Percentiles rank a stretch among this genome's conserved stretches.
phyloP scores from a whole-genome alignment of 345 rosid genomes.

The Lenwebbia sp. region DNA sequence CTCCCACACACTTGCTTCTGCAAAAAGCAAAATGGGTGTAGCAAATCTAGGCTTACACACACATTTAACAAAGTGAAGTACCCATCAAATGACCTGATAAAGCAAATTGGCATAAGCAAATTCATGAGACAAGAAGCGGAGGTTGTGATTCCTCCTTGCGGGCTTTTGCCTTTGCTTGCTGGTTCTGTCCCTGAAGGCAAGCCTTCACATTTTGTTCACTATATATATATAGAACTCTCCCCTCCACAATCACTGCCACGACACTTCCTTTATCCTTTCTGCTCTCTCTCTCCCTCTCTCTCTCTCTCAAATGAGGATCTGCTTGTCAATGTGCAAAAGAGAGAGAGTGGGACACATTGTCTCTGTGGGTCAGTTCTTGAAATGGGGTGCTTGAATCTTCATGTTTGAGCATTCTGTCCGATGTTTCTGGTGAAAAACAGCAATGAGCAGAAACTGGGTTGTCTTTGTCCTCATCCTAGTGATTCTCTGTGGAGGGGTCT shows the following conservation, averaged over 20 bases:
- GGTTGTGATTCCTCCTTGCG: constrained; percentile 8
- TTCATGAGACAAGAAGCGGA: neutral
- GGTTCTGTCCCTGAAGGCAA: neutral
- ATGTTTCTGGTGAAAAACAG: neutral
- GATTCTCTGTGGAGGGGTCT: constrained; percentile 36
- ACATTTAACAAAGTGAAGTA: neutral
- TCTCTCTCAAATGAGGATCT: constrained; percentile 6
- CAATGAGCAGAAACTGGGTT: constrained; percentile 16
- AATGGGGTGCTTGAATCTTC: constrained; percentile 10
- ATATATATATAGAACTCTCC: neutral
- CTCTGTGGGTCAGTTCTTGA: neutral
- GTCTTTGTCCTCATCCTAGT: constrained; percentile 27
- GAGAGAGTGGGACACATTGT: neutral
- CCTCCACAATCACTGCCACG: neutral
- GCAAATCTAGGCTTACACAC: neutral
- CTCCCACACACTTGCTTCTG: neutral
- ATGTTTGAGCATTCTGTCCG: constrained; percentile 1
- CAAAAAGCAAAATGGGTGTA: neutral
- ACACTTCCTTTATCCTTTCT: constrained; percentile 3
- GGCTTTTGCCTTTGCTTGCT: constrained; percentile 6
- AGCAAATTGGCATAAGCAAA: neutral
- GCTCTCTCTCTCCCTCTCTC: constrained; percentile 5
- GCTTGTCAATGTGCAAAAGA: neutral
- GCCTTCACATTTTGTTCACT: constrained; percentile 2
- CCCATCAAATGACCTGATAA: neutral